A percentile compares a stretch with the other conserved stretches of the same genome.
Evolutionary conservation across 805 yeast species (phyloP).

Genomic region (Nematodospora valgi): DNA sequence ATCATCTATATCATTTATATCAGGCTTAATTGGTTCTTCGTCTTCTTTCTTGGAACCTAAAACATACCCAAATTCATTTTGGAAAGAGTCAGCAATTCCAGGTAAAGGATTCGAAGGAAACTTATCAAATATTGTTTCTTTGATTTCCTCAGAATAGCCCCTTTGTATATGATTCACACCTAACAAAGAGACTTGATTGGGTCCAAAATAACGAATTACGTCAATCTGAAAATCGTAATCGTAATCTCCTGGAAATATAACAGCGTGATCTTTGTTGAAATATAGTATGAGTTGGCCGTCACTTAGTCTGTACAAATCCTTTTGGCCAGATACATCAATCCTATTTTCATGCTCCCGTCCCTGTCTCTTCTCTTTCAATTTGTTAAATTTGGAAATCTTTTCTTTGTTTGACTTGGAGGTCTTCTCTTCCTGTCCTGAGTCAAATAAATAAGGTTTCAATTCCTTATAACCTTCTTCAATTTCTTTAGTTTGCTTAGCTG

Average conservation of each 20-base stretch:
- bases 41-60: conserved; percentile 10
- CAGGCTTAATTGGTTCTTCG: conserved; percentile 15
- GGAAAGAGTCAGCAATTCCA: conserved; percentile 29
- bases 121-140: conserved; percentile 27
- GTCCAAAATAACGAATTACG: conserved; percentile 33
- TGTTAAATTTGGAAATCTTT: conserved; percentile 15
- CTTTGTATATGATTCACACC: conserved; percentile 51
- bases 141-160: conserved; percentile 42
- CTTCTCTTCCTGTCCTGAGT: conserved; percentile 10
- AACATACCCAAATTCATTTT: conserved; percentile 21
- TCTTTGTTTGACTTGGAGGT: conserved; percentile 11
- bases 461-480: conserved; percentile 55
- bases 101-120: conserved; percentile 31
- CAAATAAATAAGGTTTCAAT: conserved; percentile 32
- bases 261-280: conserved; percentile 43
- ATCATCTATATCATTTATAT: conserved; percentile 14
- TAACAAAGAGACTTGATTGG: conserved; percentile 32
- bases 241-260: conserved; percentile 42
- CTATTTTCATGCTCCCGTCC: conserved; percentile 10
- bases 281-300: conserved; percentile 38
- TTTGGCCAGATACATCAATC: conserved; percentile 20
- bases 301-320: conserved; percentile 26
- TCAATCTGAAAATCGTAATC: conserved; percentile 36
- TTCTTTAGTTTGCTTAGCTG: conserved; percentile 45
- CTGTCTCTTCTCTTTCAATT: conserved; percentile 11